These are phyloP conservation scores for Xylaria sp. DNA, from an alignment of 2,329 filamentous ascomycete species.

Conservation along the genomic window DNA sequence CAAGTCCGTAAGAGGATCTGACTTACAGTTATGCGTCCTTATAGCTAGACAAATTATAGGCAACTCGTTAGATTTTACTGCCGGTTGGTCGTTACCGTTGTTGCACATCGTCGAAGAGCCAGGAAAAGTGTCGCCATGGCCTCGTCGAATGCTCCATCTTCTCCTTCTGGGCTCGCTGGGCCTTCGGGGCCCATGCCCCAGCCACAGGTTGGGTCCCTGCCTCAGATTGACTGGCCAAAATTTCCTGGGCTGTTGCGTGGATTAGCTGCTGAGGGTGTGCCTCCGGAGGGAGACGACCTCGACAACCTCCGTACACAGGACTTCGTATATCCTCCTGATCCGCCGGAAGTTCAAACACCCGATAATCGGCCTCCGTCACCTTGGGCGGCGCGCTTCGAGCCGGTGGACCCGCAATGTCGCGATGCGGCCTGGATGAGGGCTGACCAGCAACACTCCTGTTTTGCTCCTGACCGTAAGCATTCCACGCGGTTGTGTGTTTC, in stretches of 20 bases:
- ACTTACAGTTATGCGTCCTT: neutral
- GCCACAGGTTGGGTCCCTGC: no score
- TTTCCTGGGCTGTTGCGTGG: no score
- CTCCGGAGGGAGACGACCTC: no score
- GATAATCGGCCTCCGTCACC: slow-evolving; percentile 10
- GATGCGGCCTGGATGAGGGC: neutral
- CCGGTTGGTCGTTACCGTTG: neutral
- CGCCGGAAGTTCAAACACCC: neutral
- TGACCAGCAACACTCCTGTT: slow-evolving; percentile 7
- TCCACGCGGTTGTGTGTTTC: neutral
- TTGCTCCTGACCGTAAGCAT: slow-evolving; percentile 13
- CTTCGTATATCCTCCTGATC: neutral
- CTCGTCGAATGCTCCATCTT: neutral
- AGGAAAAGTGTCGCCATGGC: neutral
- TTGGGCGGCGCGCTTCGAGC: slow-evolving; percentile 12
- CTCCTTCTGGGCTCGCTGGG: no score
- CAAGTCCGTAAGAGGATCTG: neutral
- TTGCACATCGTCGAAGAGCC: neutral
- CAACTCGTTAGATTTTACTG: neutral
- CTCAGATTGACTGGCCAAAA: no score
- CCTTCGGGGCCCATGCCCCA: no score
- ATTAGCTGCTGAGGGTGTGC: no score
- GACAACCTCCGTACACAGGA: no score
- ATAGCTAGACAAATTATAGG: neutral
- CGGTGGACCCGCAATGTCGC: neutral